Percentiles rank a stretch among this genome's conserved stretches.
Evolutionary conservation across 352 stramenopile species (phyloP).

Genomic region (Phytophthora macrochlamydospora): DNA sequence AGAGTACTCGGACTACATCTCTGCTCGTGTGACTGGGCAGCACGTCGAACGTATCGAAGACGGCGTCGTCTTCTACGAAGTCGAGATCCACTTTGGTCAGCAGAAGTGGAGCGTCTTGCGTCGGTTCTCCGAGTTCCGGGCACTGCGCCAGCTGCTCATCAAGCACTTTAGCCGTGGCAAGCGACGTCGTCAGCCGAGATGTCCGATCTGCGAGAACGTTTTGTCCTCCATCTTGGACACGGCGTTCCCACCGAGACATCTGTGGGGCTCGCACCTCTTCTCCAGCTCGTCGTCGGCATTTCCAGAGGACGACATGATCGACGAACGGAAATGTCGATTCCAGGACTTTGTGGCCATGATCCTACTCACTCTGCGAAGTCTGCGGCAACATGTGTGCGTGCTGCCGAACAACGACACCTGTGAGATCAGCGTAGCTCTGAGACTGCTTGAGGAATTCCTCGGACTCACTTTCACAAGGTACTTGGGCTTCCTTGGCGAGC

Average conservation of each 20-base stretch:
- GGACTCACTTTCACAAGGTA: conserved; percentile 73
- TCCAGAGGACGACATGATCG: conserved; percentile 39
- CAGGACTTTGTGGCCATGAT: conserved; percentile 59
- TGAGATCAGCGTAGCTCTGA: conserved; percentile 59
- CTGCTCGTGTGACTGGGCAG: conserved; percentile 42
- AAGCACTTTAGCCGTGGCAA: conserved; percentile 58
- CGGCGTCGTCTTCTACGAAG: conserved; percentile 68
- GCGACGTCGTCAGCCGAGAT: conserved; percentile 29
- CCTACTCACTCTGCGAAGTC: conserved; percentile 56
- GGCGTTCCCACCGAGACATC: conserved; percentile 53
- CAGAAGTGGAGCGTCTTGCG: conserved; percentile 59
- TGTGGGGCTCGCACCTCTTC: conserved; percentile 41
- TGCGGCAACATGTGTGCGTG: conserved; percentile 67
- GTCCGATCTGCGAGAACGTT: conserved; percentile 71
- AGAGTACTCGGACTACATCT: conserved; percentile 84
- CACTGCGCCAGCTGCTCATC: conserved; percentile 59
- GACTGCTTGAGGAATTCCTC: conserved; percentile 74
- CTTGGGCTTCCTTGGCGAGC: conserved; percentile 66
- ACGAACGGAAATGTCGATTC: conserved; percentile 57
- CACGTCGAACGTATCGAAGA: conserved; percentile 52
- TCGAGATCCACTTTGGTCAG: conserved; percentile 71
- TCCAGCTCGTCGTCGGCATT: conserved; percentile 17
- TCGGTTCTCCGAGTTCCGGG: conserved; percentile 80
- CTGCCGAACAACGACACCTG: conserved; percentile 49
- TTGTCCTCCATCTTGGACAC: conserved; percentile 54